Base-by-base conservation (phyloP, 495 filamentous ascomycete species). In the Hypoxylon crocopeplum region DNA sequence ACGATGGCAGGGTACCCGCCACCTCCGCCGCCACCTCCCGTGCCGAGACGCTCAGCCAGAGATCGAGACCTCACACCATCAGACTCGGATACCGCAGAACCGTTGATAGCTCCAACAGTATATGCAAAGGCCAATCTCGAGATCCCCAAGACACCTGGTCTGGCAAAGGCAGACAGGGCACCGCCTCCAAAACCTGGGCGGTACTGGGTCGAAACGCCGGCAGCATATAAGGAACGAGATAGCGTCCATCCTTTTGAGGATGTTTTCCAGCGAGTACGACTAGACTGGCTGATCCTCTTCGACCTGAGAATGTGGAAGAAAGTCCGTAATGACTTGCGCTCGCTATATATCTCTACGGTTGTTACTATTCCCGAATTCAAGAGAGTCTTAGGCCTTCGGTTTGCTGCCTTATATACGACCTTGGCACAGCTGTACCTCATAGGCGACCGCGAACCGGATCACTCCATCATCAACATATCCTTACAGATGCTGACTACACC, bases 221-320 rank as follows among this genome's bases (percentile, higher is more conserved):
- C 79, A 11, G 83, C 78, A 20, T 91, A 85, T 32, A 79, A 73
- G 30, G 77, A 79, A 22, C 79, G 81, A 12, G 77, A 83, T 12
- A 72, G 78, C 20, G 72, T 88, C 4, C 88, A 88, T 13, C 72
- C 84, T 1, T 84, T 93, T 48, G 95, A 98, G 66, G 88, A 99
- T 66, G 73, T 97, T 27, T 88, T 88, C 71, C 82, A 93, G 63
- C 87, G 94, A 19, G 87, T 97, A 8, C 89, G 94, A 25, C 78
- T 99, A 3, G 94, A 99, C 71, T 97, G 90, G 88, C 80, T 98
- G 72, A 89, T 99, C 34, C 81, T 99, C n/a, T 99, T 93, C 72
- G 94, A 99, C 68, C 76, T 99, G 32, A 77, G 94, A 47, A 79
- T 99, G 74, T 99, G 94, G 94, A 99, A 99, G 77, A 93, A 91